phyloP scores from a whole-genome alignment of 2,329 filamentous ascomycete genomes.

The Penicillium sp. region DNA sequence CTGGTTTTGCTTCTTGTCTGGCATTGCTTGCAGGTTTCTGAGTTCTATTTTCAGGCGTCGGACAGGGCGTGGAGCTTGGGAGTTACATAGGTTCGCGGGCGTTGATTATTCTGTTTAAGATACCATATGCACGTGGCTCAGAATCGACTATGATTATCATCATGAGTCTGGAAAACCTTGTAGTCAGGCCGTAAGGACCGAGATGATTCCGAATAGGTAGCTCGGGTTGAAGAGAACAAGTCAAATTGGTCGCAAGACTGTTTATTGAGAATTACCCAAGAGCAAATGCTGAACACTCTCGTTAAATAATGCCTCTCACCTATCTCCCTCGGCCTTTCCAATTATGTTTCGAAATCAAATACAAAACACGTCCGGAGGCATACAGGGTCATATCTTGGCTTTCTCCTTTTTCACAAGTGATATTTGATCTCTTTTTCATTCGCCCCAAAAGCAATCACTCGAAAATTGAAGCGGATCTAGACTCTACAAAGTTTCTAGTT shows the following conservation, averaged over 20 bases:
- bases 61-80: not conserved
- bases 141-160: not conserved
- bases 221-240: too few relatives aligned
- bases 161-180: not conserved
- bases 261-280: too few relatives aligned
- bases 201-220: not conserved
- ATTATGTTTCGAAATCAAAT: too few relatives aligned
- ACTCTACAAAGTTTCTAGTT: not conserved
- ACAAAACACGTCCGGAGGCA: too few relatives aligned
- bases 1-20: conserved; percentile 1
- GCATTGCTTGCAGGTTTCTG: not conserved
- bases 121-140: conserved; percentile 10
- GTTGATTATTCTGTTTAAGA: conserved; percentile 3
- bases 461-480: not conserved
- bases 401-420: too few relatives aligned
- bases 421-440: too few relatives aligned
- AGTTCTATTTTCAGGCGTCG: not conserved
- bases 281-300: too few relatives aligned
- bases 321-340: too few relatives aligned
- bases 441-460: too few relatives aligned
- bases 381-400: too few relatives aligned
- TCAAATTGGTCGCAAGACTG: too few relatives aligned
- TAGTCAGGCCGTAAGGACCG: not conserved
- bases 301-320: too few relatives aligned
- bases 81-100: not conserved